Conservation (phyloP, 1,139 yeast genomes). For the Suhomyces panamericanus region DNA sequence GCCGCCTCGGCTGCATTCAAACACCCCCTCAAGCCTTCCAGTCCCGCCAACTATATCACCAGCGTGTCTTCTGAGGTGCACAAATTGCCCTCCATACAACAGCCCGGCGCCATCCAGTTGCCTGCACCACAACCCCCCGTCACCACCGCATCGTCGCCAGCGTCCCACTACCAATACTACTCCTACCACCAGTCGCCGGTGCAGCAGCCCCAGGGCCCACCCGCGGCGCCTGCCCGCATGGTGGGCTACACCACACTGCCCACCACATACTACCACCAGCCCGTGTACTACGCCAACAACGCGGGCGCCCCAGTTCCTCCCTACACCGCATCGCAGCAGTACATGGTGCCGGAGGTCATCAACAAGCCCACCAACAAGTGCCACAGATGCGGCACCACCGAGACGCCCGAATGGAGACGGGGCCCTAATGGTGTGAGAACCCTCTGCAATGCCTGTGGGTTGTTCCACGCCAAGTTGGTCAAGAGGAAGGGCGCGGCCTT, state of each 20-base stretch:
- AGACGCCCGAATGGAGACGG: conserved; percentile 90
- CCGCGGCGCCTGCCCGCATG: conserved; percentile 9
- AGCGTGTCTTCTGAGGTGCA: conserved; percentile 10
- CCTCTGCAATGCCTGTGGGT: conserved; percentile 86
- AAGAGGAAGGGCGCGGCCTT: conserved; percentile 65
- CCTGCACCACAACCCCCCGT: conserved; percentile 9
- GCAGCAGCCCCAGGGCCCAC: conserved; percentile 2
- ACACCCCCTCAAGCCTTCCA: conserved; percentile 16
- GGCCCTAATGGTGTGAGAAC: conserved; percentile 88
- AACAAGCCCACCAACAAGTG: conserved; percentile 48
- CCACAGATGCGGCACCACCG: conserved; percentile 73
- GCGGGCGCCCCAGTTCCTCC: conserved; percentile 10
- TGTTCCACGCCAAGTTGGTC: conserved; percentile 73
- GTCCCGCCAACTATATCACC: conserved; percentile 18
- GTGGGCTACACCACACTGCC: conserved; percentile 11
- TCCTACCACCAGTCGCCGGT: conserved; percentile 12
- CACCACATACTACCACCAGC: conserved; percentile 16
- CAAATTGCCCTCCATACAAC: conserved; percentile 19
- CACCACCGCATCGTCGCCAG: conserved; percentile 16
- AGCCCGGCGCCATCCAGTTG: conserved; percentile 5
- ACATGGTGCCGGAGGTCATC: conserved; percentile 35
- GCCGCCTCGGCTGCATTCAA: conserved; percentile 13
- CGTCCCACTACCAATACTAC: conserved; percentile 16
- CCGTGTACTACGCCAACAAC: conserved; percentile 15
- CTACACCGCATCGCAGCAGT: conserved; percentile 17